phyloP scores from a whole-genome alignment of 2,329 filamentous ascomycete species.

The Pseudocercospora macadamiae region DNA sequence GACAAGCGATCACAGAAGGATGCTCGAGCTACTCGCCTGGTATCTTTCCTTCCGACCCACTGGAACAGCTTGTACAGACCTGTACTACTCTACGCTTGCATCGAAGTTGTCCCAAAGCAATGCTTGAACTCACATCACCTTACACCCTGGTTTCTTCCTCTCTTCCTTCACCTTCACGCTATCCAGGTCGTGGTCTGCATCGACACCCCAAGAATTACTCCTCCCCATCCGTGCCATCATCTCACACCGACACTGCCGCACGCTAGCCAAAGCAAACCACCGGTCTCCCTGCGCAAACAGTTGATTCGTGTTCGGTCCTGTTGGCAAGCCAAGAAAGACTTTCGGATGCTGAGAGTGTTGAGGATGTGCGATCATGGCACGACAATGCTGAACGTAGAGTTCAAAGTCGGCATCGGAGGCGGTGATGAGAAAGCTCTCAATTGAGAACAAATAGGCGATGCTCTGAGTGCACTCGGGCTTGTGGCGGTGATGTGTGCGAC shows the following conservation, averaged over 20 bases:
- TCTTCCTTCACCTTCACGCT: too few species aligned
- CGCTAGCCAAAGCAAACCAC: background rate
- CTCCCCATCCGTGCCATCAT: background rate
- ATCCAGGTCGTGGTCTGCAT: too few species aligned
- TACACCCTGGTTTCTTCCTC: too few species aligned
- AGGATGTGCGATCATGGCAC: background rate
- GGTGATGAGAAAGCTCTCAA: background rate
- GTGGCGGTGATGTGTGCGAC: background rate
- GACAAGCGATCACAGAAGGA: too few species aligned
- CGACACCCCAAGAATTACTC: background rate
- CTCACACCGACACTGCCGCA: constrained; percentile 13
- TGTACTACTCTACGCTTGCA: too few species aligned
- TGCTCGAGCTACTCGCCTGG: too few species aligned
- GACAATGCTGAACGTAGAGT: constrained; percentile 8
- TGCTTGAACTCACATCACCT: too few species aligned
- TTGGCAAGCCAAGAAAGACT: background rate
- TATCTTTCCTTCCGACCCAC: too few species aligned
- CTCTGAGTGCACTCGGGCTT: too few species aligned
- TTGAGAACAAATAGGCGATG: background rate
- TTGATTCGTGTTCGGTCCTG: constrained; percentile 11
- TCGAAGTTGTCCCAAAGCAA: too few species aligned
- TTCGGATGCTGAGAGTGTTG: too few species aligned
- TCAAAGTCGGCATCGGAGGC: background rate
- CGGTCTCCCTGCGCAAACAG: background rate
- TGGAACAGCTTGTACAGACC: too few species aligned